Conservation (phyloP, 2,329 filamentous ascomycete species). For the Penicillium expansum region DNA sequence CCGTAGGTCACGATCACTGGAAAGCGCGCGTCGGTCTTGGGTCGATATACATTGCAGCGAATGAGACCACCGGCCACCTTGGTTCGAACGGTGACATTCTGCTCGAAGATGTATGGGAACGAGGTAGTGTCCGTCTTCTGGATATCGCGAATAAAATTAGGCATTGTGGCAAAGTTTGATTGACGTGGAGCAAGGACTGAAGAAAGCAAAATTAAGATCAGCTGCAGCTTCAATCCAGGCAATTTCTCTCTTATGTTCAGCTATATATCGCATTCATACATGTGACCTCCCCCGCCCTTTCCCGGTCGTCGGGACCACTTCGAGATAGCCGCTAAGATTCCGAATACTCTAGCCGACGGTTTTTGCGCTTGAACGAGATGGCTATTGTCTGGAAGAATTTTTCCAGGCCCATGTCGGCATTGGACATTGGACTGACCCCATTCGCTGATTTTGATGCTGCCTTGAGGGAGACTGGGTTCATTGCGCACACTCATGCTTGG, state of each 20-base stretch:
- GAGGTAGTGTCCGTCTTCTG: slow-evolving; percentile 34
- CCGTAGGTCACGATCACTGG: too few relatives aligned
- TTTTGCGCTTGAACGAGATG: too few relatives aligned
- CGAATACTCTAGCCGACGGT: neutral
- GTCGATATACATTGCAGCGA: slow-evolving; percentile 53
- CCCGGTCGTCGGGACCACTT: neutral
- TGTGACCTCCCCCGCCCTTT: neutral
- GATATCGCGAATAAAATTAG: slow-evolving; percentile 19
- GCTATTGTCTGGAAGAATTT: too few relatives aligned
- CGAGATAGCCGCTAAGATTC: neutral
- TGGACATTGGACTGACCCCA: too few relatives aligned
- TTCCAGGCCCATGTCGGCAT: too few relatives aligned
- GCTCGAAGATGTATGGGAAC: slow-evolving; percentile 50
- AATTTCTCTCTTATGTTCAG: neutral
- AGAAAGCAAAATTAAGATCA: neutral
- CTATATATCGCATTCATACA: neutral
- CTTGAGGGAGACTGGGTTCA: too few relatives aligned
- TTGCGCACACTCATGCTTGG: too few relatives aligned
- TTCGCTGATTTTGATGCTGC: too few relatives aligned
- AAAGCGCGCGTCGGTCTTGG: slow-evolving; percentile 31
- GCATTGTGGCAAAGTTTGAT: neutral
- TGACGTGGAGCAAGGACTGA: neutral
- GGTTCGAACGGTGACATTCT: slow-evolving; percentile 50
- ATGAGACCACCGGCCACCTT: slow-evolving; percentile 45
- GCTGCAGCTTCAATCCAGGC: neutral